These are phyloP conservation scores for Amanita brunnescens DNA, from an alignment of 768 basidiomycete genomes.

Conservation along the genomic window DNA sequence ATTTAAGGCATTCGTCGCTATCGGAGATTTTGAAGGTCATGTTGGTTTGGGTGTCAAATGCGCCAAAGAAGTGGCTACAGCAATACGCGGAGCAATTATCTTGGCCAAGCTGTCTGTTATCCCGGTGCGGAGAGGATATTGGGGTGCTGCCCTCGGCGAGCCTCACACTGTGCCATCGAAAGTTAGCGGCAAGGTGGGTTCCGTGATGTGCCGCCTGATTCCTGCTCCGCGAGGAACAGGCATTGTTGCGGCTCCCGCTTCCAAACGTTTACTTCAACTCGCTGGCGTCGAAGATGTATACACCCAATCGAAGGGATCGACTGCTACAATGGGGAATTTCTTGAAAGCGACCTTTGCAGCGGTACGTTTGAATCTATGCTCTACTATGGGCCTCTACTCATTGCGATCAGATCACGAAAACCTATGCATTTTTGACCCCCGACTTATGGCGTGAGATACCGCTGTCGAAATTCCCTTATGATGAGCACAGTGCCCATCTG, in stretches of 20 bases:
- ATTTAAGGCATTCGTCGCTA: slow-evolving; percentile 99
- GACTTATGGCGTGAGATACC: slow-evolving; percentile 97
- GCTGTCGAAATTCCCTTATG: slow-evolving; percentile 82
- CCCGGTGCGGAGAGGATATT: slow-evolving; percentile 98
- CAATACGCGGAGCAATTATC: slow-evolving; percentile 99
- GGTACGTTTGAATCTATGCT: slow-evolving; percentile 35
- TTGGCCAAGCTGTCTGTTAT: slow-evolving; percentile 96
- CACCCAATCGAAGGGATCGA: slow-evolving; percentile 97
- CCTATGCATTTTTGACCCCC: slow-evolving; percentile 96
- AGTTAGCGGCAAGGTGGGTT: slow-evolving; percentile 97
- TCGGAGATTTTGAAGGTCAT: slow-evolving; percentile 97
- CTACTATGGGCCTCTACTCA: not conserved
- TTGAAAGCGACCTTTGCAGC: slow-evolving; percentile 95
- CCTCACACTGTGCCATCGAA: slow-evolving; percentile 99
- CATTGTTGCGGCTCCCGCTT: slow-evolving; percentile 98
- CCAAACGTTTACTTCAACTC: slow-evolving; percentile 92
- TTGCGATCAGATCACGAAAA: slow-evolving; percentile 78
- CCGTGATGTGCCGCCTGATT: slow-evolving; percentile 98
- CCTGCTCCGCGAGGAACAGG: slow-evolving; percentile 98
- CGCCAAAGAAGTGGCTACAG: slow-evolving; percentile 99
- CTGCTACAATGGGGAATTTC: slow-evolving; percentile 98
- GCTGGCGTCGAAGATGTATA: slow-evolving; percentile 98
- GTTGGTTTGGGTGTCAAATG: slow-evolving; percentile 99
- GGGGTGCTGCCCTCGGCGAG: slow-evolving; percentile 98
- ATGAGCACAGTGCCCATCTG: slow-evolving; percentile 91